Percentiles rank a stretch among this genome's conserved stretches.
Conservation (phyloP, 306 rosid genomes). For the Sindora glabra region DNA sequence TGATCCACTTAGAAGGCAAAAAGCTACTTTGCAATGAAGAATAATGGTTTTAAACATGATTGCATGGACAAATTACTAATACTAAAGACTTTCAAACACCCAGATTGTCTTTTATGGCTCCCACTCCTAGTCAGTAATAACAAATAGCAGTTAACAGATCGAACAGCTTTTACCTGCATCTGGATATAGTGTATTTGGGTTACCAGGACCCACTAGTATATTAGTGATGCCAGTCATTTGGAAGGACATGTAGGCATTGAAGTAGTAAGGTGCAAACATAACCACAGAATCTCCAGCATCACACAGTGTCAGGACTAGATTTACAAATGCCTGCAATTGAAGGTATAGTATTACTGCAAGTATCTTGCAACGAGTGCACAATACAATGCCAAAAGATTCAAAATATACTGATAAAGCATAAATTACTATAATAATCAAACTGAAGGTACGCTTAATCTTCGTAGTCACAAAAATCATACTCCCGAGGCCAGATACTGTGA, state of each 20-base stretch:
- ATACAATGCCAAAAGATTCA: neutral
- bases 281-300: conserved; percentile 88
- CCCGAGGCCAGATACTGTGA: too few species aligned
- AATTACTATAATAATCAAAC: too few species aligned
- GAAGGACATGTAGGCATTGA: conserved; percentile 88
- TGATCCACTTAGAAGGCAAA: neutral
- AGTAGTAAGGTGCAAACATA: conserved; percentile 92
- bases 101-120: neutral
- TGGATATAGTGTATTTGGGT: conserved; percentile 73
- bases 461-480: too few species aligned
- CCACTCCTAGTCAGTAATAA: neutral
- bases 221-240: conserved; percentile 92
- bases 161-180: conserved; percentile 57
- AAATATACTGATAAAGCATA: neutral
- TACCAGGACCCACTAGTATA: conserved; percentile 76
- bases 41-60: neutral
- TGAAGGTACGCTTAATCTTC: too few species aligned
- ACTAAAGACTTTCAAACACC: neutral
- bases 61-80: neutral
- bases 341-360: conserved; percentile 13
- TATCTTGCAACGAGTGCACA: conserved; percentile 8
- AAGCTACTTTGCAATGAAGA: neutral
- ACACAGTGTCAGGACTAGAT: conserved; percentile 88
- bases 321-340: conserved; percentile 84
- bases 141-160: neutral